Evolutionary conservation across 352 stramenopile genomes (phyloP).

Genomic region (Phytophthora megakarya): DNA sequence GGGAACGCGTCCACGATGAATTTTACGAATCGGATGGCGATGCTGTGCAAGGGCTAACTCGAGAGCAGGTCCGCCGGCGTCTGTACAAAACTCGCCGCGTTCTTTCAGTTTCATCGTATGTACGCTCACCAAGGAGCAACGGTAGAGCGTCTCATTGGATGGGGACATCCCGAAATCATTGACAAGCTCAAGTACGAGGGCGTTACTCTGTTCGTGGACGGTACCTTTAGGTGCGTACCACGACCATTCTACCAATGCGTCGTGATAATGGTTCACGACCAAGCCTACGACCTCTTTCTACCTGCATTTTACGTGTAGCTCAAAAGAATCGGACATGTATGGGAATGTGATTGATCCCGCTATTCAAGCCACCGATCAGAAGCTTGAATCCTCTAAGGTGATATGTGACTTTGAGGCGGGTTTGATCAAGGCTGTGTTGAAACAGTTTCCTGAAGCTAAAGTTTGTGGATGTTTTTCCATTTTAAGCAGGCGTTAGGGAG

Average conservation of each 20-base stretch:
- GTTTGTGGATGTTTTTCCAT: neutral
- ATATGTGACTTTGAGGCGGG: neutral
- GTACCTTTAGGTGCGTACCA: constrained; percentile 1
- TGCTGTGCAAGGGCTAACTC: neutral
- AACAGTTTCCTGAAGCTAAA: neutral
- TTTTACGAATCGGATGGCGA: neutral
- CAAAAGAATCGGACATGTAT: constrained; percentile 1
- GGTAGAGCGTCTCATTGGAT: neutral
- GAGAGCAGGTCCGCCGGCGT: neutral
- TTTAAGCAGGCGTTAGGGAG: constrained; percentile 1
- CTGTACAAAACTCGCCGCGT: neutral
- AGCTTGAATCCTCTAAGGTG: neutral
- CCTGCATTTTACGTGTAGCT: constrained; percentile 1
- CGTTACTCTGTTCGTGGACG: neutral
- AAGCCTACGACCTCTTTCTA: neutral
- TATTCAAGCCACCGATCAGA: constrained; percentile 2
- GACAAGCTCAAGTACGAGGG: neutral
- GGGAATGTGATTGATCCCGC: constrained; percentile 1
- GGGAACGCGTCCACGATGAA: neutral
- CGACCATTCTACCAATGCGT: constrained; percentile 1
- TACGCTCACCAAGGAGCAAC: no score
- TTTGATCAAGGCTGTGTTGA: neutral
- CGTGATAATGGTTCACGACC: neutral
- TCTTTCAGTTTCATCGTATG: no score
- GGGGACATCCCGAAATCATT: neutral